Evolutionary conservation across 2,329 filamentous ascomycete species (phyloP).

Genomic region (Hypoxylon sp.): DNA sequence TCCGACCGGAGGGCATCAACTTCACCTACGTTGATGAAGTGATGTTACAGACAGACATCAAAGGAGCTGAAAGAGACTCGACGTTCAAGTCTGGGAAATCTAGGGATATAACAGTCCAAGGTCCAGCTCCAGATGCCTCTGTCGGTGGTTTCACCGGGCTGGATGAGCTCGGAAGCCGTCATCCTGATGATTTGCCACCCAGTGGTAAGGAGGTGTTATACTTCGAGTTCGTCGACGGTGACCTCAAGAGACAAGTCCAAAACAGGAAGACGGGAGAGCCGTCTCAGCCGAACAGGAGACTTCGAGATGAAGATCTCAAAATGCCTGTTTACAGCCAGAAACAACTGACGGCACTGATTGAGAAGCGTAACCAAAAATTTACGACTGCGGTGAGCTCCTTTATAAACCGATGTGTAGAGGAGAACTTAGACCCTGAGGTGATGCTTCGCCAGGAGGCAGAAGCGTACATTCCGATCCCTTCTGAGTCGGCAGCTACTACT

Average conservation of each 20-base stretch:
- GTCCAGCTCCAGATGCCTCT: constrained; percentile 68
- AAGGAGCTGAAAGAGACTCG: constrained; percentile 76
- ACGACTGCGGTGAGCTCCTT: constrained; percentile 81
- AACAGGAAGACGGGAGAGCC: constrained; percentile 81
- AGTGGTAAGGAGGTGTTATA: constrained; percentile 79
- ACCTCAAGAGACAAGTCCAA: constrained; percentile 84
- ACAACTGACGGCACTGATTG: constrained; percentile 90
- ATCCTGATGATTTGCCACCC: constrained; percentile 53
- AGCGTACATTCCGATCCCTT: constrained; percentile 73
- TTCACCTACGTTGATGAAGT: constrained; percentile 91
- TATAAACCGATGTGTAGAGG: constrained; percentile 78
- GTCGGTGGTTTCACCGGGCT: constrained; percentile 70
- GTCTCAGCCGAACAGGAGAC: constrained; percentile 75
- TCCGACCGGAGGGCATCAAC: constrained; percentile 83
- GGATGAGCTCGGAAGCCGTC: constrained; percentile 58
- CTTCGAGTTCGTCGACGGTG: constrained; percentile 94
- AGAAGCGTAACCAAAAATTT: constrained; percentile 90
- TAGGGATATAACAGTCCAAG: constrained; percentile 65
- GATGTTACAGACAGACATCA: constrained; percentile 84
- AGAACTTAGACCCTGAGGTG: constrained; percentile 76
- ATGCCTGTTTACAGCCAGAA: constrained; percentile 95
- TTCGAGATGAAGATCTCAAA: constrained; percentile 84
- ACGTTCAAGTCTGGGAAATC: constrained; percentile 72
- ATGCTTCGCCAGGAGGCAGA: constrained; percentile 72
- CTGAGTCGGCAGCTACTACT: constrained; percentile 58